These are phyloP conservation scores for Starmerella stellata DNA, from an alignment of 805 yeast genomes.

Conservation along the genomic window DNA sequence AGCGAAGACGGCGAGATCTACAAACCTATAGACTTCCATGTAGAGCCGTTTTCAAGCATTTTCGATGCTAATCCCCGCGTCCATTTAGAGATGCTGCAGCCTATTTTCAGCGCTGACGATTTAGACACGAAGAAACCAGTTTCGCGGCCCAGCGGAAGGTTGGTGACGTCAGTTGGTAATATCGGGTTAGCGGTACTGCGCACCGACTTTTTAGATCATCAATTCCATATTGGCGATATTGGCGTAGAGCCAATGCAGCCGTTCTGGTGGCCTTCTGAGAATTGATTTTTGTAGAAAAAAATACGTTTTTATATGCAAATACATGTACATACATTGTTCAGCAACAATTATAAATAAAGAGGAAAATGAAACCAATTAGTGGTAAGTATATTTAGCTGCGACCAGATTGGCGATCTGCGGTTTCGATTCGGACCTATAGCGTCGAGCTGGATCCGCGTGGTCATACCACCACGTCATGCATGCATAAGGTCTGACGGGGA, in stretches of 20 bases:
- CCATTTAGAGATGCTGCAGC: constrained; percentile 1
- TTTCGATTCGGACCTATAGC: too few relatives aligned
- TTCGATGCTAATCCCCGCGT: constrained; percentile 14
- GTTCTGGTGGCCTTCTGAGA: constrained; percentile 55
- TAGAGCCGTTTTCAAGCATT: constrained; percentile 7
- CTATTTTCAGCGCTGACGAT: constrained; percentile 11
- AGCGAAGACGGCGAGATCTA: constrained; percentile 8
- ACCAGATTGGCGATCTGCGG: too few relatives aligned
- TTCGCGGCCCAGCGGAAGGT: constrained; percentile 37
- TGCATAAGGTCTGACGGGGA: too few relatives aligned
- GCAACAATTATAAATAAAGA: too few relatives aligned
- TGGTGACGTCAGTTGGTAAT: constrained; percentile 39
- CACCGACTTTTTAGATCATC: constrained; percentile 23
- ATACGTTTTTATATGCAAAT: too few relatives aligned
- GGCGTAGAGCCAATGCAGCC: constrained; percentile 41
- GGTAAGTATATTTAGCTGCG: too few relatives aligned
- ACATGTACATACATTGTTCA: too few relatives aligned
- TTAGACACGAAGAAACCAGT: constrained; percentile 7
- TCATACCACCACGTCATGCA: too few relatives aligned
- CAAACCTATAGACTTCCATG: constrained; percentile 7
- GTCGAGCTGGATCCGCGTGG: too few relatives aligned
- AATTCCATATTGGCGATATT: constrained; percentile 18
- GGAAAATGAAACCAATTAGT: too few relatives aligned
- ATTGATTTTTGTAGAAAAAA: too few relatives aligned
- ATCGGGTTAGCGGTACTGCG: constrained; percentile 49